phyloP scores from a whole-genome alignment of 805 yeast species.

The Nakazawaea ishiwadae region DNA sequence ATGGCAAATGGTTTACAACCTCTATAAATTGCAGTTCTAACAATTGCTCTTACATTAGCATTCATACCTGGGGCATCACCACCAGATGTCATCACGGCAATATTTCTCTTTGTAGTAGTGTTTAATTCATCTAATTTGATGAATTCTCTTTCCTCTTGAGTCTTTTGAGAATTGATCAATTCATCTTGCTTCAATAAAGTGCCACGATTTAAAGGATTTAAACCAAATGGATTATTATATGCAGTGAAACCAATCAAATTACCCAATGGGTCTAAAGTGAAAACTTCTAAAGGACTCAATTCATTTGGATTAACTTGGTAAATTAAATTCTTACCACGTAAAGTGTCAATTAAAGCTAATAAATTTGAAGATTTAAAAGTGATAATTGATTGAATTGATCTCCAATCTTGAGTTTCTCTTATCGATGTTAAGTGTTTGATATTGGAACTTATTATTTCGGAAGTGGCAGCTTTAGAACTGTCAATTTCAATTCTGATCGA shows the following conservation, averaged over 20 bases:
- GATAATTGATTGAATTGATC: constrained; percentile 38
- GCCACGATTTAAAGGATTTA: constrained; percentile 16
- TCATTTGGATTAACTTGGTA: constrained; percentile 68
- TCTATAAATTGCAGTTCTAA: constrained; percentile 80
- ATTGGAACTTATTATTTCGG: constrained; percentile 21
- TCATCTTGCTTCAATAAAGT: constrained; percentile 2
- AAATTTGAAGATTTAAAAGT: constrained; percentile 44
- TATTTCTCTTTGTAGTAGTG: constrained; percentile 36
- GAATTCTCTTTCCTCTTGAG: too few species aligned
- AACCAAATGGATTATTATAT: constrained; percentile 45
- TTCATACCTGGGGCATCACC: constrained; percentile 99
- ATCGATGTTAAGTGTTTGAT: constrained; percentile 23
- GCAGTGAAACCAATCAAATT: constrained; percentile 76
- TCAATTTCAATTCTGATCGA: constrained; percentile 22
- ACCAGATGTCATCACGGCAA: constrained; percentile 97
- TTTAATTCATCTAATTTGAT: not conserved
- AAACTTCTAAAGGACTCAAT: constrained; percentile 69
- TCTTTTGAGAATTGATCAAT: not conserved
- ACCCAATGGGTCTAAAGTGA: constrained; percentile 81
- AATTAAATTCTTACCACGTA: constrained; percentile 27
- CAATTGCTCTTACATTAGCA: constrained; percentile 93
- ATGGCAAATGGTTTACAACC: constrained; percentile 91
- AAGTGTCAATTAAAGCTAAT: constrained; percentile 29
- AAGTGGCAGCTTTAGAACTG: constrained; percentile 21
- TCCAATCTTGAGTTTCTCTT: constrained; percentile 39